Evolutionary conservation across 192 early-diverging fungal species (phyloP).

Genomic region (Phlyctochytrium planicorne): DNA sequence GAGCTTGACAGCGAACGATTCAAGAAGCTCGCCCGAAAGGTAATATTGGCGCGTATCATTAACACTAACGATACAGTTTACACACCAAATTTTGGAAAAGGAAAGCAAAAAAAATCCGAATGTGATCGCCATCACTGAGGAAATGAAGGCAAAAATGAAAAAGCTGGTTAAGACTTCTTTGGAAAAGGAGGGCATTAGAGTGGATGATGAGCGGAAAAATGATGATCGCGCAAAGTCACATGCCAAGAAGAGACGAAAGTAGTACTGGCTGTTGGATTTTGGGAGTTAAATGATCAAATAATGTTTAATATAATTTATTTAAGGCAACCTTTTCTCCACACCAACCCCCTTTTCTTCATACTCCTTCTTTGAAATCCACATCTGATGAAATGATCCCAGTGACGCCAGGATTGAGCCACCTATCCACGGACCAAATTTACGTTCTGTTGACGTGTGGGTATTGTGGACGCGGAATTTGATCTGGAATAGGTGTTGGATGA

Average conservation of each 20-base stretch:
- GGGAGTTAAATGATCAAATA: no score
- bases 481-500: constrained; percentile 41
- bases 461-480: constrained; percentile 80
- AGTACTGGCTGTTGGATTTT: no score
- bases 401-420: constrained; percentile 95
- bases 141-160: constrained; percentile 29
- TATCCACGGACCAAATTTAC: constrained; percentile 93
- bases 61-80: constrained; percentile 21
- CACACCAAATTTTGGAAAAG: constrained; percentile 41
- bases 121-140: constrained; percentile 18
- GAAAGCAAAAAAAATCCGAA: constrained; percentile 25
- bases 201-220: not conserved
- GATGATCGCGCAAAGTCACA: not conserved
- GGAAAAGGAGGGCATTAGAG: not conserved
- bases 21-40: constrained; percentile 47
- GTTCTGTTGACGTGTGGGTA: constrained; percentile 74
- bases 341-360: constrained; percentile 84
- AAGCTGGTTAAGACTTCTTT: constrained; percentile 24
- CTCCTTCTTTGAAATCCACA: constrained; percentile 96
- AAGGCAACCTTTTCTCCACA: constrained; percentile 73
- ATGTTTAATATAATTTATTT: constrained; percentile 16
- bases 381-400: constrained; percentile 95
- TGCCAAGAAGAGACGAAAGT: no score
- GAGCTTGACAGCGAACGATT: constrained; percentile 38
- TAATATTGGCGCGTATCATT: constrained; percentile 13